Evolutionary conservation across 2,329 filamentous ascomycete genomes (phyloP), one percentile per base, ranked within the genome.

Genomic region (Biscogniauxia marginata): DNA sequence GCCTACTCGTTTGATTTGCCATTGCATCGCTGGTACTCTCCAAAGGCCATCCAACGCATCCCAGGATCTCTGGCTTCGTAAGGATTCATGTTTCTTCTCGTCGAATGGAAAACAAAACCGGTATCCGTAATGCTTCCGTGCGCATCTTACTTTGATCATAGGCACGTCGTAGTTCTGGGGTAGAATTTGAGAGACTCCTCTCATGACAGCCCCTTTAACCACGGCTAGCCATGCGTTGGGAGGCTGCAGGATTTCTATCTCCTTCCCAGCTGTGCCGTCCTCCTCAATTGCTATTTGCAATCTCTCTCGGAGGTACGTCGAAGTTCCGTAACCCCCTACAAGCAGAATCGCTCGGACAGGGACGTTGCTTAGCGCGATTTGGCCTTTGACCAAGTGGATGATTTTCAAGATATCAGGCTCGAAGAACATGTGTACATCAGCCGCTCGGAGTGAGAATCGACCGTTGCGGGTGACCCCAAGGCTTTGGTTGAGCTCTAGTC

Each of bases 221-320:
- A 83, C 77, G 1, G 79, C 77, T 1, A 73, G 72, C 79, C 80
- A 83, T 3, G 77, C 74, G 56, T 77, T 76, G 13, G 74, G 70
- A 0, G 80, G 79, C 51, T 80, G 78, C 50, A 83, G 66, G 23
- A 83, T 73, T 23, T 76, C 68, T 7, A 77, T 72, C 5, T 67
- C 64, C 7, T 60, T 51, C 7, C 69, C 62, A 7, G 79, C 67
- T 0, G 72, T 39, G 8, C 25, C 6, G 20, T 51, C 56, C 8
- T 53, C 49, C 13, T 51, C 21, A 65, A 46, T 72, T 65, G 47
- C 70, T 18, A 53, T 21, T 9, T 57, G 67, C 7, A 82, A 64
- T 9, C 74, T 69, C 53, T 74, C 68, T 61, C 75, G 75, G 18
- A 81, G 68, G 61, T 80, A 79, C 20, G 69, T 70, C 18, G 74